Evolutionary conservation across 352 stramenopile species (phyloP).

Genomic region (Phytophthora macrochlamydospora): DNA sequence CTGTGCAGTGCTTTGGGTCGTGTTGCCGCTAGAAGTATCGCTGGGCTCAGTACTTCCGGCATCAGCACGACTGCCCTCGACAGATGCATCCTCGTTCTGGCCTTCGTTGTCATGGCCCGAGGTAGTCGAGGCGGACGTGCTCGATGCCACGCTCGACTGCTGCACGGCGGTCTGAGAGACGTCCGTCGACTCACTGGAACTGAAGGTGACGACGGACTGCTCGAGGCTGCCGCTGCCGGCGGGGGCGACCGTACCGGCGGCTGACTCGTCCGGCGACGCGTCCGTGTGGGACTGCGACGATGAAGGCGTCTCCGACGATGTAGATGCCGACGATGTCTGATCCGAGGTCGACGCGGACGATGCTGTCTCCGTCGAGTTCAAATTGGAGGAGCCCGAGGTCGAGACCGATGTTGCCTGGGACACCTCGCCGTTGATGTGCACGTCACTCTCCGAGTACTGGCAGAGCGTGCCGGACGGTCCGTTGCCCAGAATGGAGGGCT

Average conservation of each 20-base stretch:
- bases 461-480: constrained; percentile 7
- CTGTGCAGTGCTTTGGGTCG: neutral
- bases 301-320: neutral
- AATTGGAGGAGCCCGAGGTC: constrained; percentile 2
- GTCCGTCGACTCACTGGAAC: constrained; percentile 1
- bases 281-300: constrained; percentile 13
- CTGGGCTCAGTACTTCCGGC: neutral
- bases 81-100: constrained; percentile 7
- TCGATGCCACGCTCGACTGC: constrained; percentile 23
- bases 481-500: constrained; percentile 21
- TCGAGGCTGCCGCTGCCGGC: constrained; percentile 21
- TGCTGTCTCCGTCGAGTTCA: constrained; percentile 4
- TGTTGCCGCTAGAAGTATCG: neutral
- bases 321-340: constrained; percentile 4
- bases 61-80: neutral
- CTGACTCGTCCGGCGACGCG: constrained; percentile 16
- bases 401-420: constrained; percentile 13
- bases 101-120: constrained; percentile 1
- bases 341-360: constrained; percentile 7
- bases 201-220: constrained; percentile 17
- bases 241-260: constrained; percentile 20
- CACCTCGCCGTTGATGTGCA: constrained; percentile 27
- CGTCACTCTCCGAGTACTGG: constrained; percentile 32
- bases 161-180: constrained; percentile 16
- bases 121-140: constrained; percentile 7